Base-by-base conservation (phyloP, 2,329 filamentous ascomycete genomes). In the Calonectria henricotiae region DNA sequence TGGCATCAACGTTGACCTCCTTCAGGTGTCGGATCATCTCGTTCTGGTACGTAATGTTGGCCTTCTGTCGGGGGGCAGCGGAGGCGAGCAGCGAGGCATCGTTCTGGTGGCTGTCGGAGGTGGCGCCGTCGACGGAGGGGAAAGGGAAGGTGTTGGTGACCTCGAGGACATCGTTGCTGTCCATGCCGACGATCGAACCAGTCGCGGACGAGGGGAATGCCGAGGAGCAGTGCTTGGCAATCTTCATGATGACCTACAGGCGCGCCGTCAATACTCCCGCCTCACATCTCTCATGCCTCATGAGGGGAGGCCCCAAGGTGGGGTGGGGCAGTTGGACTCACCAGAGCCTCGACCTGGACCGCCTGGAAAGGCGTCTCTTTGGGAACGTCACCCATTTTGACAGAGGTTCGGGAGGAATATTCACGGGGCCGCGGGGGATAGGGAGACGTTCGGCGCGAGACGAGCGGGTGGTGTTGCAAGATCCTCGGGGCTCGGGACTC, bases 21-120 rank as follows among this genome's bases (percentile, higher is more conserved):
- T 96, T 93, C 73, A 98, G 87, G 84, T 96, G 95, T 80, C 95
- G 93, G 84, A 99, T 96, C 96, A 98, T 98, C 85, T 99, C 96
- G 75, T 91, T 92, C 86, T 98, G 94, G 86, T 99, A 98, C 77
- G 88, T 85, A 25, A 92, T 88, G 83, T 97, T 98, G 79, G 93
- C 90, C 88, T 98, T 98, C 75, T 95, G 93, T 76, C 96, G 92
- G 75, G 96, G 96, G 55, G 96, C 96, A 15, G 94, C 93, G 35
- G 95, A 93, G 23, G 96, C 95, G 54, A 93, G 86, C 79, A 92
- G 91, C 62, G 93, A 92, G 67, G 92, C 88, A 75, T 92, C 90
- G 81, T 90, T 94, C 84, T 94, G 92, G 86, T 95, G 93, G 83
- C 86, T 88, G 78, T 94, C 92, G 79, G 90, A 85, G 73, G 89